Conservation (phyloP, 192 early-diverging fungal genomes). For the Fimicolochytrium jonesii region DNA sequence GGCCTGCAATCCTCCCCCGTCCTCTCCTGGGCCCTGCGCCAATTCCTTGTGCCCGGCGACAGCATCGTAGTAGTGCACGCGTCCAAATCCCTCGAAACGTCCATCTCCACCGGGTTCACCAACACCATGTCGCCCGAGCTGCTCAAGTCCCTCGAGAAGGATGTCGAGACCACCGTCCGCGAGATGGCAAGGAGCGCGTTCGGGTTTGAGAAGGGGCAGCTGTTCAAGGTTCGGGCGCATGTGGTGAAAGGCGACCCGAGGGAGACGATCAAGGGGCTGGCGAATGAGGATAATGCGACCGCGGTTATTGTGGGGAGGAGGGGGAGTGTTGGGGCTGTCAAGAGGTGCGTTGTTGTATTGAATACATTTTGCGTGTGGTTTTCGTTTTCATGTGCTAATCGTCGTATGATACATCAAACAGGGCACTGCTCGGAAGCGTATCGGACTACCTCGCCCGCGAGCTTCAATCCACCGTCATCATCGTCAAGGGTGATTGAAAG, state of each 20-base stretch:
- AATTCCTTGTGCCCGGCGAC: conserved; percentile 20
- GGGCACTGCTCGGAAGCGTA: conserved; percentile 19
- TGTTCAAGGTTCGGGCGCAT: conserved; percentile 4
- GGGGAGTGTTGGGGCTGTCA: conserved; percentile 24
- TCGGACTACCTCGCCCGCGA: conserved; percentile 20
- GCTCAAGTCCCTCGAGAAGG: conserved; percentile 5
- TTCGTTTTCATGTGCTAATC: neutral
- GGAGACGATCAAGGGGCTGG: conserved; percentile 17
- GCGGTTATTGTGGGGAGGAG: conserved; percentile 24
- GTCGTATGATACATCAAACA: too few species aligned
- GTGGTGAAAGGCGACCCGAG: conserved; percentile 25
- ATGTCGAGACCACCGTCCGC: conserved; percentile 1
- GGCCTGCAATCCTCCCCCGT: conserved; percentile 22
- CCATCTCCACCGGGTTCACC: neutral
- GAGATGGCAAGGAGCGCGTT: conserved; percentile 1
- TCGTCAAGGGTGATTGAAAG: conserved; percentile 20
- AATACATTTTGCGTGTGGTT: neutral
- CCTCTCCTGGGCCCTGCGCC: conserved; percentile 19
- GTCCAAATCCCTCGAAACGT: conserved; percentile 14
- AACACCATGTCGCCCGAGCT: conserved; percentile 17
- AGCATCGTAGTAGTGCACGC: conserved; percentile 18
- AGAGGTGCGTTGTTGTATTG: too few species aligned
- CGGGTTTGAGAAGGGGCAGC: neutral
- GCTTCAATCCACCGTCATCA: conserved; percentile 14
- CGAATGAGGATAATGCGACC: neutral